Percentiles rank a stretch among this genome's conserved stretches.
phyloP scores from a whole-genome alignment of 805 yeast species.

The Groenewaldozyma tartarivorans region DNA sequence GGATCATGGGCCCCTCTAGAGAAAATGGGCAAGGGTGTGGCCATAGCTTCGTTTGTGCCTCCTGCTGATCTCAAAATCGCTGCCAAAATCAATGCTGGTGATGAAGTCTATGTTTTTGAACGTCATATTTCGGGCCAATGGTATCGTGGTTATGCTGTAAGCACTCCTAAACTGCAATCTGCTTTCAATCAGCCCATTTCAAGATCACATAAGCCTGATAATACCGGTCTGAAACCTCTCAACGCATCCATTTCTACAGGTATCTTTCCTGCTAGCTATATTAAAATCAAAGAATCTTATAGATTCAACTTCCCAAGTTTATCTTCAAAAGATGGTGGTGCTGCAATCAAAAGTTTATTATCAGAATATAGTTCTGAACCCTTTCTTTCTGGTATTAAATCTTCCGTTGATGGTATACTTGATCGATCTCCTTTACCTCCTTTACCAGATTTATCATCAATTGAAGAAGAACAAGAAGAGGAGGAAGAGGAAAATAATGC shows the following conservation, averaged over 20 bases:
- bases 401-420: neutral
- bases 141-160: conserved; percentile 70
- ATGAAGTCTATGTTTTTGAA: conserved; percentile 68
- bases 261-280: conserved; percentile 20
- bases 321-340: neutral
- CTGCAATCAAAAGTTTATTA: neutral
- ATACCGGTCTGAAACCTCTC: conserved; percentile 19
- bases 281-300: conserved; percentile 18
- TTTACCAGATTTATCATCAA: conserved; percentile 16
- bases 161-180: conserved; percentile 38
- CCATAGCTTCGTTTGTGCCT: conserved; percentile 23
- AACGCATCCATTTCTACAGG: conserved; percentile 17
- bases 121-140: conserved; percentile 44
- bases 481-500: no score
- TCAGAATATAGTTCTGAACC: conserved; percentile 8
- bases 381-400: neutral
- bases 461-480: no score
- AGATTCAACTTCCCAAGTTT: conserved; percentile 4
- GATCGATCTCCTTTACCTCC: conserved; percentile 17
- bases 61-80: conserved; percentile 36
- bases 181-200: conserved; percentile 21
- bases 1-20: conserved; percentile 42
- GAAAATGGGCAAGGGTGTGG: conserved; percentile 20
- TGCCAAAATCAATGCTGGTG: conserved; percentile 41
- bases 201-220: conserved; percentile 25